Evolutionary conservation across 352 stramenopile genomes (phyloP), one percentile per base, ranked within the genome.

Genomic region (Blastocystis sp.): DNA sequence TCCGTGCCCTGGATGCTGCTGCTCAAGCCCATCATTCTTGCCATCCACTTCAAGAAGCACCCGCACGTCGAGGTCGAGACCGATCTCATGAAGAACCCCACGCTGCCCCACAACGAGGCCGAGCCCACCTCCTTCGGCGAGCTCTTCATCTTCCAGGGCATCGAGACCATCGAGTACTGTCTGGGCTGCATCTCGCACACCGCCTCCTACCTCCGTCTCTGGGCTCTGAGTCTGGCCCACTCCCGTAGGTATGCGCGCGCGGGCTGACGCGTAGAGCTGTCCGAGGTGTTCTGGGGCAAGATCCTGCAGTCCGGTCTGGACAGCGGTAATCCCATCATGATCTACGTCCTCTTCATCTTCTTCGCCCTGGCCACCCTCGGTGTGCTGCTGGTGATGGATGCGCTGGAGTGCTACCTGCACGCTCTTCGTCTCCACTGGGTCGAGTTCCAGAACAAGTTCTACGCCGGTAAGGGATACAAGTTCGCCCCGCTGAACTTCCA

Each of bases 401-500:
- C 98, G 87, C 92, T 99, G n/a, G 96, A 99, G 92, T 99, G 96
- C 91, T 99, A 98, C 91, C 92, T 99, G 71, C 97, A 99, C 91
- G 95, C 96, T 17, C 92, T 99, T 78, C 95, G 97, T 94, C 93
- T 99, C 88, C 97, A 99, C 91, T 99, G 97, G 97, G 92, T 99
- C 77, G 96, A 99, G 92, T 99, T 99, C 92, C 96, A 99, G 92
- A 98, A 94, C 93, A 99, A 99, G 92, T 99, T 99, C 90, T 99
- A 97, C 93, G 95, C 97, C 89, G 96, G 95, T 11, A 96, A 99
- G 91, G 96, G 96, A 63, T 92, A 97, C 91, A 96, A 96, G 89
- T 98, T 98, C 93, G 91, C 95, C 76, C 96, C 96, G 54, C 98
- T 98, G 88, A 96, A 93, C 65, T 98, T 98, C 92, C 92, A 94